phyloP scores from a whole-genome alignment of 2,329 filamentous ascomycete genomes.

The Talaromyces marneffei region DNA sequence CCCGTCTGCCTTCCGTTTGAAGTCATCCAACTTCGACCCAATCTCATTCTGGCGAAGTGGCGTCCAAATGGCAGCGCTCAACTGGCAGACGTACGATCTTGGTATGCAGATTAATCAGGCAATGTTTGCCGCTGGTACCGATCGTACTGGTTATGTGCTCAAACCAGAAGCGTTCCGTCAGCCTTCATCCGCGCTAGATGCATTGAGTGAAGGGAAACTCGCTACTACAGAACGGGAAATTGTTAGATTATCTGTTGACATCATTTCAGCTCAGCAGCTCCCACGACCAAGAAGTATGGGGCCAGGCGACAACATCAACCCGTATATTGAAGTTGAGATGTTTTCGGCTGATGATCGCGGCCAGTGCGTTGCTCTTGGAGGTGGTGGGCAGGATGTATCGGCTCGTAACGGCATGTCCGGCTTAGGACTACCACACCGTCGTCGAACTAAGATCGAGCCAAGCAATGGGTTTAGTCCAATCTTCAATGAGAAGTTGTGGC shows the following conservation, averaged over 20 bases:
- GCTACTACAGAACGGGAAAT: conserved; percentile 70
- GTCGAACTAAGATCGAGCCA: conserved; percentile 71
- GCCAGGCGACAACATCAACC: conserved; percentile 73
- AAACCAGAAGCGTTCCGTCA: conserved; percentile 78
- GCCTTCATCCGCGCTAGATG: conserved; percentile 20
- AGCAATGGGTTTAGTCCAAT: conserved; percentile 92
- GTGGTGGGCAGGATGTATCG: conserved; percentile 61
- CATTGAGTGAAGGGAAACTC: conserved; percentile 26
- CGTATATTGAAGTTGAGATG: conserved; percentile 91
- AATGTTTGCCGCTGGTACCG: conserved; percentile 88
- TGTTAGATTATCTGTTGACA: conserved; percentile 76
- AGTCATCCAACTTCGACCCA: conserved; percentile 91
- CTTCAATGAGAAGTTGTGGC: conserved; percentile 73
- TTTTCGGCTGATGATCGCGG: conserved; percentile 90
- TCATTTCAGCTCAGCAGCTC: conserved; percentile 91
- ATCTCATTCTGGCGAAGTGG: conserved; percentile 89
- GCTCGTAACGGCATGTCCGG: conserved; percentile 60
- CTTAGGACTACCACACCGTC: conserved; percentile 66
- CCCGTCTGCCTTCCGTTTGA: conserved; percentile 72
- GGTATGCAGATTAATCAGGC: conserved; percentile 95
- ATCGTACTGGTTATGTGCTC: conserved; percentile 84
- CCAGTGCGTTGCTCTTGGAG: conserved; percentile 62
- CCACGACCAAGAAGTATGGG: conserved; percentile 72
- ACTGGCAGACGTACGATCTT: conserved; percentile 96
- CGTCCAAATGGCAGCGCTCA: conserved; percentile 95